A percentile compares a stretch with the other conserved stretches of the same genome.
Conservation (phyloP, 768 basidiomycete genomes). For the Dentipellis sp. region DNA sequence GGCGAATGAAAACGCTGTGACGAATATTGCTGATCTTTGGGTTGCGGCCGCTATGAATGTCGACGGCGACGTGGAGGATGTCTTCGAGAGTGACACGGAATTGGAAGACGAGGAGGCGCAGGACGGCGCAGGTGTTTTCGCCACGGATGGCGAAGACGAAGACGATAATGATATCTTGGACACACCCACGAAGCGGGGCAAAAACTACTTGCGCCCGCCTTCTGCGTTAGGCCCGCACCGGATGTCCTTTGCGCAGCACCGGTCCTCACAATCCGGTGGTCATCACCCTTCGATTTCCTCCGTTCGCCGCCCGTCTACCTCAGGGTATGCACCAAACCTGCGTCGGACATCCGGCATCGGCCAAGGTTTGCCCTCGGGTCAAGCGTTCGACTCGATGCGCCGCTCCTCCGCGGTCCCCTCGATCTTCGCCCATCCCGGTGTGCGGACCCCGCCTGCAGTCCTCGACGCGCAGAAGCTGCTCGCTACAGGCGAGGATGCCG, state of each 20-base stretch:
- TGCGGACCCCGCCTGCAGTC: slow-evolving; percentile 68
- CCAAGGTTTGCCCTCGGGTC: not conserved
- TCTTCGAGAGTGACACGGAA: slow-evolving; percentile 45
- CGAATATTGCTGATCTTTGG: slow-evolving; percentile 94
- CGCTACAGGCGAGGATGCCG: slow-evolving; percentile 25
- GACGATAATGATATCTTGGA: slow-evolving; percentile 17
- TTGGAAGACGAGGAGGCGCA: slow-evolving; percentile 15
- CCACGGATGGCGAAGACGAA: slow-evolving; percentile 22
- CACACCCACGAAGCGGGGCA: slow-evolving; percentile 2
- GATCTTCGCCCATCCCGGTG: slow-evolving; percentile 80
- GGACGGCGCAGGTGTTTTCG: not conserved
- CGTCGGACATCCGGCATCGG: slow-evolving; percentile 13
- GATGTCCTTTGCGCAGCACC: slow-evolving; percentile 1
- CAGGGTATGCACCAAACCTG: not conserved
- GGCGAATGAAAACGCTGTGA: slow-evolving; percentile 93
- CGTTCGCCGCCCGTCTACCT: not conserved
- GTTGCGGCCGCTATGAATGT: slow-evolving; percentile 95
- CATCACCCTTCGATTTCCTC: slow-evolving; percentile 21
- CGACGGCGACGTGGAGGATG: slow-evolving; percentile 65
- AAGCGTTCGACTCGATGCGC: slow-evolving; percentile 21
- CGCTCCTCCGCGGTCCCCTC: slow-evolving; percentile 56
- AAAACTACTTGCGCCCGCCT: not conserved
- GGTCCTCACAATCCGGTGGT: slow-evolving; percentile 11
- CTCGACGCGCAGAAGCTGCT: slow-evolving; percentile 61
- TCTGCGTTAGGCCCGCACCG: slow-evolving; percentile 6